Conservation (phyloP, 192 early-diverging fungal genomes). For the Backusella morwellensis region DNA sequence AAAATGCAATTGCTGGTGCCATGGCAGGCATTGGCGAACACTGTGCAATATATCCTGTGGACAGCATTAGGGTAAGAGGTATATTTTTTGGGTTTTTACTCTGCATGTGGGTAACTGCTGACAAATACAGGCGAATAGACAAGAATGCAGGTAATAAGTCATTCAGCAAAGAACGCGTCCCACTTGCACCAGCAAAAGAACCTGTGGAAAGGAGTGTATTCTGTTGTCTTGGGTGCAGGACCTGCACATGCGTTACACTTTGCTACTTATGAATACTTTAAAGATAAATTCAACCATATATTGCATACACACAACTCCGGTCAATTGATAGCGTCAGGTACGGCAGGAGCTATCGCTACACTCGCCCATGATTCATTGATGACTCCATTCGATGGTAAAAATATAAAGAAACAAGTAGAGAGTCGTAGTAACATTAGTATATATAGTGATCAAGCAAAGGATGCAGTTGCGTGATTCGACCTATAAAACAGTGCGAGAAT, state of each 20-base stretch:
- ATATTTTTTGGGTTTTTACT: background rate
- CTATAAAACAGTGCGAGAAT: conserved; percentile 69
- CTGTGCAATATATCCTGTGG: conserved; percentile 91
- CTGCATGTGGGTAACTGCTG: background rate
- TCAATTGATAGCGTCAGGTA: conserved; percentile 61
- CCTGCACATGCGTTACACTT: conserved; percentile 96
- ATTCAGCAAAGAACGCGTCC: conserved; percentile 60
- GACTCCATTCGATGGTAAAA: conserved; percentile 92
- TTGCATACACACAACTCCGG: conserved; percentile 45
- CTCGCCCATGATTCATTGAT: conserved; percentile 85
- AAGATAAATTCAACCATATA: conserved; percentile 59
- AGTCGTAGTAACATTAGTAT: no score
- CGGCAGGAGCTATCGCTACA: conserved; percentile 87
- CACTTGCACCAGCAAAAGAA: conserved; percentile 34
- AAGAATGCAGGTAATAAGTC: conserved; percentile 11
- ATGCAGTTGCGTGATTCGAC: conserved; percentile 86
- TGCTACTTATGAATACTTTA: conserved; percentile 89
- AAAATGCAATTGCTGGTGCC: conserved; percentile 88
- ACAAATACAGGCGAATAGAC: background rate
- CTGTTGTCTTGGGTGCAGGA: conserved; percentile 88
- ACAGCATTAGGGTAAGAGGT: conserved; percentile 81
- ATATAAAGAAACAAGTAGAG: background rate
- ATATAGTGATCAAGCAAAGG: conserved; percentile 87
- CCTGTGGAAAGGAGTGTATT: conserved; percentile 91
- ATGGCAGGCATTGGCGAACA: conserved; percentile 97